Base-by-base conservation (phyloP, 2,329 filamentous ascomycete species). In the Epichloe sylvatica region DNA sequence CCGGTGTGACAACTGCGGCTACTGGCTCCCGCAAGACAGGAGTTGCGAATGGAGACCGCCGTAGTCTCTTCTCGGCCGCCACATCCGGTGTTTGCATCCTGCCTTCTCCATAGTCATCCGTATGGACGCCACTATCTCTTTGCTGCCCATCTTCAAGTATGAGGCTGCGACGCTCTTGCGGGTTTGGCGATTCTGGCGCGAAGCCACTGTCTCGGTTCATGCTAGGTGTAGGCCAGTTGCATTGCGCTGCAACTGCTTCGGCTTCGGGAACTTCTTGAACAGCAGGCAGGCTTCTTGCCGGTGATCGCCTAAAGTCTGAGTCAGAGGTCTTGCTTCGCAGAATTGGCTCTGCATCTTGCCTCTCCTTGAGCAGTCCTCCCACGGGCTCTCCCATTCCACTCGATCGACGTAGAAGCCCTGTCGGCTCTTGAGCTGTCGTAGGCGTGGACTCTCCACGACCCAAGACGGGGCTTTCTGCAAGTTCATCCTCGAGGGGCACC, bases 81-180 rank as follows among this genome's bases (percentile, higher is more conserved):
- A 59, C 54, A 49, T 65, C 60, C 30, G 63, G 60, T 35, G 61
- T 62, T 42, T 59, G 55, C 49, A 59, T 41, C 48, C 52, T 55
- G 57, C 53, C 42, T 35, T 70, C 70, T n/a, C 60, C 54, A 66
- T 65, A 68, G 39, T 77, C 74, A 21, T 69, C 71, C 41, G 78
- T 65, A 55, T 79, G 73, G 33, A 80, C 71, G 25, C 75, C 77
- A 60, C 78, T 81, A 57, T 81, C 77, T 41, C 74, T 70, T 45
- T 68, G 64, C 33, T 62, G 58, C 33, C 68, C 63, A 19, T 67
- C 61, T 12, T 63, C 61, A 13, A 61, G 54, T 1, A 58, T 51
- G 46, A 62, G 60, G 54, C 62, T 70, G 49, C 62, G 60, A 47
- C 67, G 64, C 44, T 60, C 62, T 47, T 64, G 63, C 38, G 66